Base-by-base conservation (phyloP, 495 filamentous ascomycete species). In the Evernia prunastri region DNA sequence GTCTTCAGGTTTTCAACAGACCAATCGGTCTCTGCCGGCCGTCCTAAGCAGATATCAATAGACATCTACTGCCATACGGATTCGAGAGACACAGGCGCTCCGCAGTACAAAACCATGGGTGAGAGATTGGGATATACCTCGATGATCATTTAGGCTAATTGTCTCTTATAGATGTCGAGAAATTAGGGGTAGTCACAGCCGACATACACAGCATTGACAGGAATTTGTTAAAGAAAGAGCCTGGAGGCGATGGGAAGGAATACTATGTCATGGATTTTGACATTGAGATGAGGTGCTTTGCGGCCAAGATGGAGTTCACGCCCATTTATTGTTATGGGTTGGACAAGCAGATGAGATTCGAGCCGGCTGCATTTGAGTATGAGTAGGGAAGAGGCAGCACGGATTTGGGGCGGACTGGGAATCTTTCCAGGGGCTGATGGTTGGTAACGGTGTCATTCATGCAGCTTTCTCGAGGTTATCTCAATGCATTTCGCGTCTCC, bases 1-100 rank as follows among this genome's bases (percentile, higher is more conserved):
- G 58, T n/a, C 11, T 67, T 63, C 11, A 18, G 10, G 2, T 69
- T 63, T 60, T 27, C 12, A 8, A 13, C 49, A 20, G 58, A 47
- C 18, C 12, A 63, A 31, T 56, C 60, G 10, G 54, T 37, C 23
- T 45, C 9, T 13, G 29, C 63, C 0, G 69, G 67, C 9, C 6
- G 39, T 4, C 58, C 58, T 27, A 33, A 33, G 40, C 18, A 45
- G 12, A 27, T 60, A n/a, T 47, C 40, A 6, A 47, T 60, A 45
- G 15, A 42, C 3, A 42, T 60, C 39, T 49, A 49, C 29, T 47
- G 15, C 40, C 11, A 29, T 29, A 35, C 15, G 3, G 58, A 60
- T 31, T 23, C 40, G 42, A 29, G 20, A n/a, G 23, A 60, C 25
- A 45, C 25, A 23, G 58, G 58, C 15, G 39, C 58, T 17, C 58